Percentiles rank a stretch among this genome's conserved stretches.
These are phyloP conservation scores for Paracoccidioides lutzii DNA, from an alignment of 2,329 filamentous ascomycete species.

Conservation along the genomic window DNA sequence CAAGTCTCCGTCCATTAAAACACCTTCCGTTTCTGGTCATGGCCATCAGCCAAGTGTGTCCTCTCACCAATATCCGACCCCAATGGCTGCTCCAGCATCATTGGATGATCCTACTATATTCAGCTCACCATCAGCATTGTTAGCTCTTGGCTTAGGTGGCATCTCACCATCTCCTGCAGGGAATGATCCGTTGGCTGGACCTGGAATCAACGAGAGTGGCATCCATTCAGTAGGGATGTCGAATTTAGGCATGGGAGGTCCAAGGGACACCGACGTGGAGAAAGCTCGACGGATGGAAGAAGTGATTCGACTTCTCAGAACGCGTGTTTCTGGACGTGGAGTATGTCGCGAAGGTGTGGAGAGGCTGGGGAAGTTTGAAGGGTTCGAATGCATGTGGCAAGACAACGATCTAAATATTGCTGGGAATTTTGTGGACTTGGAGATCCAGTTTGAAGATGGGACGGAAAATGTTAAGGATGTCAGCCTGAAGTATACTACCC, in stretches of 20 bases:
- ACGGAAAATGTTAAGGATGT: constrained; percentile 32
- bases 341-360: constrained; percentile 33
- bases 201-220: constrained; percentile 27
- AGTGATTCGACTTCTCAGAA: constrained; percentile 28
- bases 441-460: constrained; percentile 32
- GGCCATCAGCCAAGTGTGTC: constrained; percentile 24
- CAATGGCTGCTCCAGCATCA: constrained; percentile 23
- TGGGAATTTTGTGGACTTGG: constrained; percentile 35
- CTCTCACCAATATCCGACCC: constrained; percentile 32
- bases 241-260: constrained; percentile 23
- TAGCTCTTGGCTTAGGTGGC: constrained; percentile 32
- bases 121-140: constrained; percentile 33
- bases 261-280: constrained; percentile 31
- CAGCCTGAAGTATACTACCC: constrained; percentile 31
- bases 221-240: constrained; percentile 29
- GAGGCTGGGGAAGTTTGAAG: constrained; percentile 30
- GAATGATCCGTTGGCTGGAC: constrained; percentile 24
- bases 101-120: constrained; percentile 32
- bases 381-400: constrained; percentile 36
- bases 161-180: constrained; percentile 29
- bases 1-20: constrained; percentile 34
- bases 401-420: constrained; percentile 35
- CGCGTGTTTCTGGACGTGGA: constrained; percentile 30
- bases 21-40: constrained; percentile 30
- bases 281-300: constrained; percentile 29